phyloP scores from a whole-genome alignment of 495 filamentous ascomycete species.

The Aspergillus coremiiformis region DNA sequence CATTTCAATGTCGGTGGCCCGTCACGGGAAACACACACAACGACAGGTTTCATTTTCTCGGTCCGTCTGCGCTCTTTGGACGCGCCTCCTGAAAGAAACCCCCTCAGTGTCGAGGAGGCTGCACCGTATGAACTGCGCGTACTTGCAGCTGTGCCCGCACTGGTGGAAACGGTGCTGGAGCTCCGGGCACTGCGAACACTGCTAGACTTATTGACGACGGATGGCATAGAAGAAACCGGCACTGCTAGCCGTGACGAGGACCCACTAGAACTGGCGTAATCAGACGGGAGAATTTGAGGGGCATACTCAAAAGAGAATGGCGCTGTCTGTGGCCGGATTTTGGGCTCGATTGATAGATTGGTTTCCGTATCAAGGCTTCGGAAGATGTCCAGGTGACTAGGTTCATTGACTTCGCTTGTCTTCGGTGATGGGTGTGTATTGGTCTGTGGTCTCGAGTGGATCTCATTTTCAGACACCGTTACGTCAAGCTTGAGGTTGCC shows the following conservation, averaged over 20 bases:
- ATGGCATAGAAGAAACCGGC: conserved; percentile 32
- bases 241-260: conserved; percentile 25
- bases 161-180: conserved; percentile 36
- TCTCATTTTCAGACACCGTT: conserved; percentile 29
- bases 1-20: conserved; percentile 37
- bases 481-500: conserved; percentile 36
- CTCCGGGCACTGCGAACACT: conserved; percentile 39
- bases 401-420: neutral
- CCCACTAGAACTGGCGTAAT: conserved; percentile 17
- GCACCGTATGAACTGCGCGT: conserved; percentile 35
- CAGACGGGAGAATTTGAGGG: conserved; percentile 19
- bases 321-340: conserved; percentile 22
- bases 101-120: conserved; percentile 35
- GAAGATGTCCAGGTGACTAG: conserved; percentile 17
- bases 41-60: conserved; percentile 24
- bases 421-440: conserved; percentile 7
- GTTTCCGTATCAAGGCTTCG: conserved; percentile 13
- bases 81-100: conserved; percentile 28
- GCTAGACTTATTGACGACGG: conserved; percentile 24
- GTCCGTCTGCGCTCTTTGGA: conserved; percentile 28
- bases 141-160: conserved; percentile 27
- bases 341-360: conserved; percentile 10
- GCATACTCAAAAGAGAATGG: conserved; percentile 11
- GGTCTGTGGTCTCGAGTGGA: conserved; percentile 17
- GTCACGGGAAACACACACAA: conserved; percentile 28